Evolutionary conservation across 2,329 filamentous ascomycete genomes (phyloP).

Genomic region (Davidsoniella virescens): DNA sequence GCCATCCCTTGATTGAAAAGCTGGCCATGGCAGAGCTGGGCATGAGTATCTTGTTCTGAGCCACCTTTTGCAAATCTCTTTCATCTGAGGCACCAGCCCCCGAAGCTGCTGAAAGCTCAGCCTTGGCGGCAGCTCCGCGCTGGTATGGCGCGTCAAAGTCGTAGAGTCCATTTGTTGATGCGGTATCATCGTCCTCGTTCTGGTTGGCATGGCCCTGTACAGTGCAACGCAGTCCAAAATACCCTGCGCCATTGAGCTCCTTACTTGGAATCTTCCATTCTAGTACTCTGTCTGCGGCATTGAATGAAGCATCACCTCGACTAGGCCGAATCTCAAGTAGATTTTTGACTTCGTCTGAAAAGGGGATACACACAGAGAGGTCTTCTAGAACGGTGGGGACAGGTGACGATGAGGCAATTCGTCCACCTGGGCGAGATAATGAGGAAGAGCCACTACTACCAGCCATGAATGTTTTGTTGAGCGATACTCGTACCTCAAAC

Average conservation of each 20-base stretch:
- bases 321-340: conserved; percentile 67
- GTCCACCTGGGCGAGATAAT: conserved; percentile 16
- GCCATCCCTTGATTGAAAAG: conserved; percentile 52
- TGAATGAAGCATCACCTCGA: conserved; percentile 71
- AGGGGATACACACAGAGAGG: conserved; percentile 58
- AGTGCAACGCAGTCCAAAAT: conserved; percentile 63
- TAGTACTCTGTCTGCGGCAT: conserved; percentile 51
- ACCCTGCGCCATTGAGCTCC: conserved; percentile 52
- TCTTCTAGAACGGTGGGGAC: conserved; percentile 44
- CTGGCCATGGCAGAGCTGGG: conserved; percentile 61
- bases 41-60: conserved; percentile 63
- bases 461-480: conserved; percentile 46
- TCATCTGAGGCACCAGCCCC: conserved; percentile 16
- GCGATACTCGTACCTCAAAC: conserved; percentile 69
- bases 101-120: conserved; percentile 16
- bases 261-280: conserved; percentile 75
- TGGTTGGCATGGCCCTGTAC: conserved; percentile 49
- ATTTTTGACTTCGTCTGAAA: conserved; percentile 66
- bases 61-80: conserved; percentile 39
- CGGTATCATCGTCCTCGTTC: conserved; percentile 32
- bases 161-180: conserved; percentile 5
- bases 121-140: background rate
- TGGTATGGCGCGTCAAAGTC: conserved; percentile 11
- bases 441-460: conserved; percentile 23
- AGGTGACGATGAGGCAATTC: conserved; percentile 41